Base-by-base conservation (phyloP, 352 stramenopile genomes). In the Nothophytophthora sp. region DNA sequence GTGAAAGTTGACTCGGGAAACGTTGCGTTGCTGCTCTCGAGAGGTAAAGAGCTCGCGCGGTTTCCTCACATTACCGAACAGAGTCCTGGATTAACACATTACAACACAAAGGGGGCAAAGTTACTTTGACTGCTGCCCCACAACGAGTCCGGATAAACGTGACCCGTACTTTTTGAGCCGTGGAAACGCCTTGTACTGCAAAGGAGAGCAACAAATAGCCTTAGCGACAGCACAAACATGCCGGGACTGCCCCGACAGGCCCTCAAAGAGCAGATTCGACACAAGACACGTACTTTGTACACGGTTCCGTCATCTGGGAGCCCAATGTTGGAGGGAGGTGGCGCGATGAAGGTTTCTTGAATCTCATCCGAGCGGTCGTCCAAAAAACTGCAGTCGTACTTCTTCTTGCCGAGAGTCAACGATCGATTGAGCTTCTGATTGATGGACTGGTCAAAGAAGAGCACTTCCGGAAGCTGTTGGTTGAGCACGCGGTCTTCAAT, bases 391-490 rank as follows among this genome's bases (percentile, higher is more conserved):
- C 79, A 89, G 50, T 94, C 81, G 43, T 85, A 81, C 53, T 94
- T 94, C 62, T 89, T 90, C 50, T 90, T 92, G 3, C 78, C 77
- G 27, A 91, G 76, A 8, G 64, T 75, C 28, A 86, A 54, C 10
- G 77, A 90, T 4, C 82, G 80, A 44, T 93, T 93, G 36, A 91
- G 76, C 54, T 94, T 94, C 49, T 90, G 79, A 44, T 87, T 90
- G 51, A 94, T 94, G 8, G 83, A 91, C 52, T 91, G 79, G 36
- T 94, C 83, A 40, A 94, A 94, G 60, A 94, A 94, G 3, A 84
- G 41, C 37, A 94, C 83, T 54, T 94, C 79, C 1, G 81, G 60
- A 25, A 90, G 61, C 29, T 73, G 55, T 16, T 75, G 63, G 50
- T 76, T 86, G 38, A 86, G 81, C 16, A 86, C 66, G 13, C 83